phyloP scores from a whole-genome alignment of 2,329 filamentous ascomycete species.

The Tolypocladium ovalisporum region DNA sequence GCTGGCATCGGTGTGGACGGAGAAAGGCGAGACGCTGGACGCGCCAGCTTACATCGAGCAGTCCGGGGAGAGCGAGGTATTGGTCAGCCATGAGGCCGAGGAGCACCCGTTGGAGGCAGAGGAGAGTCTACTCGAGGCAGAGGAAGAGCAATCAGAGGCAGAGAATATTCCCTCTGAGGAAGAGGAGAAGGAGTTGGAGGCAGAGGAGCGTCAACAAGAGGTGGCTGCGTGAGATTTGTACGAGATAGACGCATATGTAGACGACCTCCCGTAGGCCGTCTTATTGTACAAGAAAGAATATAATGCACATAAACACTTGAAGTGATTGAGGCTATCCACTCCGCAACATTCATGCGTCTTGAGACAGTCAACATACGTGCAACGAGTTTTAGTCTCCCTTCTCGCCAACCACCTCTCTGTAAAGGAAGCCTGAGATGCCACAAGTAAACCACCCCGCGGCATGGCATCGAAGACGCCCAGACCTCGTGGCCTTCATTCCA shows the following conservation, averaged over 20 bases:
- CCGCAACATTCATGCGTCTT: too few species aligned
- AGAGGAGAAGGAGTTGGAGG: background rate
- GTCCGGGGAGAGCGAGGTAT: conserved; percentile 2
- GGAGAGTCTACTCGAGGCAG: background rate
- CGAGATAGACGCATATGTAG: background rate
- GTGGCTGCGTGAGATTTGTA: background rate
- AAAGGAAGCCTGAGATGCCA: too few species aligned
- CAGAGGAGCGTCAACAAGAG: background rate
- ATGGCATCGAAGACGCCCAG: too few species aligned
- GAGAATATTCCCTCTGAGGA: too few species aligned
- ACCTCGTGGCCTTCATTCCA: too few species aligned
- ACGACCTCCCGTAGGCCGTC: background rate
- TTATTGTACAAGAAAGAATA: background rate
- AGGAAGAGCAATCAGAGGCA: background rate
- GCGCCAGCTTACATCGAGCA: conserved; percentile 31
- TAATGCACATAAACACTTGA: background rate
- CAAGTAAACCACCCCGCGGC: too few species aligned
- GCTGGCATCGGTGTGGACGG: conserved; percentile 53
- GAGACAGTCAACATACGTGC: too few species aligned
- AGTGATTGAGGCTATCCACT: background rate
- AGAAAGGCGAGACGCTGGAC: conserved; percentile 35
- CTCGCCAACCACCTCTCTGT: too few species aligned
- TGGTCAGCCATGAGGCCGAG: background rate
- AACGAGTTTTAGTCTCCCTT: too few species aligned
- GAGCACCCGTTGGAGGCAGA: background rate